phyloP scores from a whole-genome alignment of 768 basidiomycete species.

The Mycena polygramma region DNA sequence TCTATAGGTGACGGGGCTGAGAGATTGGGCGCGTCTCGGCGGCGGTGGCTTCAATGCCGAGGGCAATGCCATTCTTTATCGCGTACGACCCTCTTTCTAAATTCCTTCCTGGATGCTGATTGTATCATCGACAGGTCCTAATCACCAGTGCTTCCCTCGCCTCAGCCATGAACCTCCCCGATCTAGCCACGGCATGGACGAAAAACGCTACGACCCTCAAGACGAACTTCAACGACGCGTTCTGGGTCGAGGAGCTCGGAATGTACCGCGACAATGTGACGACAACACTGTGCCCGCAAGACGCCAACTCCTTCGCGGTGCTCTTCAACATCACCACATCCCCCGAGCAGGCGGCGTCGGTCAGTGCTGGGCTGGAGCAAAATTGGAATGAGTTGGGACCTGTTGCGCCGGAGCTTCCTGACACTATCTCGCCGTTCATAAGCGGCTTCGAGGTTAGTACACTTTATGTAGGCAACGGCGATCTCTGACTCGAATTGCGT shows the following conservation, averaged over 20 bases:
- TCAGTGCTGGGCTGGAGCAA: slow-evolving; percentile 60
- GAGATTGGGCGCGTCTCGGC: slow-evolving; percentile 71
- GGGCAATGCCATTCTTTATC: slow-evolving; percentile 67
- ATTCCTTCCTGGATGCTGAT: slow-evolving; percentile 1
- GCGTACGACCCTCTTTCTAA: slow-evolving; percentile 45
- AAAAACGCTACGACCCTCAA: slow-evolving; percentile 65
- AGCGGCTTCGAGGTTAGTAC: slow-evolving; percentile 63
- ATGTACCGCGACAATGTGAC: slow-evolving; percentile 69
- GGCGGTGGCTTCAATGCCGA: slow-evolving; percentile 70
- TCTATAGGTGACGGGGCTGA: slow-evolving; percentile 57
- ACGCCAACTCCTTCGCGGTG: slow-evolving; percentile 69
- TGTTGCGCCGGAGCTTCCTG: slow-evolving; percentile 68
- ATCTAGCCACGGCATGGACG: slow-evolving; percentile 54
- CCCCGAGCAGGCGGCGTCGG: slow-evolving; percentile 49
- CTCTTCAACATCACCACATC: slow-evolving; percentile 64
- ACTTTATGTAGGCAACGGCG: too few relatives aligned
- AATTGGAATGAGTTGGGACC: slow-evolving; percentile 67
- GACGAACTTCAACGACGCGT: slow-evolving; percentile 60
- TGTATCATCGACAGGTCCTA: slow-evolving; percentile 55
- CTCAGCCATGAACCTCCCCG: slow-evolving; percentile 48
- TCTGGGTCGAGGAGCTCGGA: slow-evolving; percentile 63
- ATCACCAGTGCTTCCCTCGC: slow-evolving; percentile 63
- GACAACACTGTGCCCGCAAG: slow-evolving; percentile 67
- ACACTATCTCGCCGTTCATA: slow-evolving; percentile 72
- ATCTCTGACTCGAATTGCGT: neutral